Conservation (phyloP, 352 stramenopile genomes). For the Globisporangium emineosum region DNA sequence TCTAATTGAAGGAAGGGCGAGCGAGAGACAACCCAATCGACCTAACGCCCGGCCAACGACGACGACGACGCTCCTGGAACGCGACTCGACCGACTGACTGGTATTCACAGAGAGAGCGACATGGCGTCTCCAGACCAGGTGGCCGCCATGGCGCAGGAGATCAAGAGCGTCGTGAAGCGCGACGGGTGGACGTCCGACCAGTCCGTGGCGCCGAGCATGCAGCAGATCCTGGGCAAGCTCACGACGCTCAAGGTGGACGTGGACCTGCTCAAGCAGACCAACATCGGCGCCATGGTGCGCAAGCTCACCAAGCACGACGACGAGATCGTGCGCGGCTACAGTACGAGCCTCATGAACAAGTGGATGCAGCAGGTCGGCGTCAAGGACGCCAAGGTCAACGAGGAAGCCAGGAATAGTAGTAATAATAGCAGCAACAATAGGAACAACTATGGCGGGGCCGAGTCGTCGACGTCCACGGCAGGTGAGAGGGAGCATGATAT, state of each 20-base stretch:
- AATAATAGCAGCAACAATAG: slow-evolving; percentile 12
- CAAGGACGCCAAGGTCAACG: slow-evolving; percentile 4
- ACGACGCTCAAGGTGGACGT: slow-evolving; percentile 77
- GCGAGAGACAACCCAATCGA: not conserved
- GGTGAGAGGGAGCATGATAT: not conserved
- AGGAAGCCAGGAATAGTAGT: slow-evolving; percentile 6
- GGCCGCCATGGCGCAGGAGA: slow-evolving; percentile 62
- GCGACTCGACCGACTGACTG: not conserved
- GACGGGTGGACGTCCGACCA: slow-evolving; percentile 64
- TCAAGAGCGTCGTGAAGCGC: slow-evolving; percentile 57
- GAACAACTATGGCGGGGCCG: not conserved
- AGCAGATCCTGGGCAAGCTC: slow-evolving; percentile 65
- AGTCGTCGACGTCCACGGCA: not conserved
- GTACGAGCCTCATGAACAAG: slow-evolving; percentile 74
- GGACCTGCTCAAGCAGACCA: slow-evolving; percentile 68
- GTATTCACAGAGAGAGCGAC: slow-evolving; percentile 7
- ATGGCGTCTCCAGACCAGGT: slow-evolving; percentile 51
- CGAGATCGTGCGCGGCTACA: slow-evolving; percentile 78
- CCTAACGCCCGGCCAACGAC: not conserved
- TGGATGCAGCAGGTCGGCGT: slow-evolving; percentile 79
- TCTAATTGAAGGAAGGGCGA: slow-evolving; percentile 1
- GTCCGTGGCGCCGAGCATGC: slow-evolving; percentile 57
- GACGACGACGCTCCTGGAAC: not conserved
- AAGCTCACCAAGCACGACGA: slow-evolving; percentile 87
- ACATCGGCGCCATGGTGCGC: slow-evolving; percentile 78